Evolutionary conservation across 2,329 filamentous ascomycete species (phyloP).

Genomic region (Calonectria montana): DNA sequence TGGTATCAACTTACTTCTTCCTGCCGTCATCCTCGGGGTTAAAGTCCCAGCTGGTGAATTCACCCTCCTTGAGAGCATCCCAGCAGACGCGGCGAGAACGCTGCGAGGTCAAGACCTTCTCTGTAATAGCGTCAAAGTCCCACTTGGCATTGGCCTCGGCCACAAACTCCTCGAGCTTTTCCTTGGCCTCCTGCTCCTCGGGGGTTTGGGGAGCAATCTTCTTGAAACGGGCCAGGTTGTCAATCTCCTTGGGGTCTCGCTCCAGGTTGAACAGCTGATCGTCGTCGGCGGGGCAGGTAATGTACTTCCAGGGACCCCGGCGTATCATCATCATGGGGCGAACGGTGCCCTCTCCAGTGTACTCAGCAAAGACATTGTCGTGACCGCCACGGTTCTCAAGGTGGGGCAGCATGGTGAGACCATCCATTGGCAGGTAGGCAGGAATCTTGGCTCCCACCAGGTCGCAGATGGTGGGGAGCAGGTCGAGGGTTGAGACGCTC

Average conservation of each 20-base stretch:
- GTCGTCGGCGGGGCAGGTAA: conserved; percentile 85
- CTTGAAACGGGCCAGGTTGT: conserved; percentile 71
- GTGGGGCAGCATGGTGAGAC: conserved; percentile 83
- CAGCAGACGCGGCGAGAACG: conserved; percentile 83
- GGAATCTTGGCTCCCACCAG: conserved; percentile 79
- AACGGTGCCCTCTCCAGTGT: conserved; percentile 92
- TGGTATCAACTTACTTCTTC: conserved; percentile 65
- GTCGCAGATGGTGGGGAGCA: conserved; percentile 89
- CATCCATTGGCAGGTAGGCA: conserved; percentile 84
- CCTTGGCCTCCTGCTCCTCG: conserved; percentile 59
- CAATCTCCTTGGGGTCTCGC: conserved; percentile 80
- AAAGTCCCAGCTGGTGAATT: conserved; percentile 87
- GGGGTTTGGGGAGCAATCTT: conserved; percentile 53
- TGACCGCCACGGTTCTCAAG: conserved; percentile 73
- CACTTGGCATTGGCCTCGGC: conserved; percentile 80
- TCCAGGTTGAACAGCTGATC: conserved; percentile 86
- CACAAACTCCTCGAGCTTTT: conserved; percentile 73
- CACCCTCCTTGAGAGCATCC: conserved; percentile 80
- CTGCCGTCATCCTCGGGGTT: conserved; percentile 78
- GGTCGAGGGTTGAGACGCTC: conserved; percentile 91
- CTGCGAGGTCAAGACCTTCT: conserved; percentile 80
- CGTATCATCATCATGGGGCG: conserved; percentile 95
- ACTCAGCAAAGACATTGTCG: conserved; percentile 94
- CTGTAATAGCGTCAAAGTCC: conserved; percentile 83
- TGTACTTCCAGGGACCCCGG: conserved; percentile 89